phyloP scores from a whole-genome alignment of 371 early-diverging fungal species.

The Globomyces sp. region DNA sequence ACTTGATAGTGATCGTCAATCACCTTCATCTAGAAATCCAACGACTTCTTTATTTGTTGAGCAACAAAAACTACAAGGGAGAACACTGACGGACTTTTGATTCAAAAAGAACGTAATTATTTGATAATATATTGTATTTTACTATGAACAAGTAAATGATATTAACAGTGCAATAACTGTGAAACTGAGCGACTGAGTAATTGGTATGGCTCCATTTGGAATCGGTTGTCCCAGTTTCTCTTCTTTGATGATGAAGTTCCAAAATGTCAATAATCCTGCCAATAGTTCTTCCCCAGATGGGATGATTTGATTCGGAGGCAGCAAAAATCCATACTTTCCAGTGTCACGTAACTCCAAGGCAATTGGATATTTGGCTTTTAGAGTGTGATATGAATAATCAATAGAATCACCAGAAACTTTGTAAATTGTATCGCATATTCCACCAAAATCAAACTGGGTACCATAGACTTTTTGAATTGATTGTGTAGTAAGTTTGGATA shows the following conservation, averaged over 20 bases:
- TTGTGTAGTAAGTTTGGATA: background rate
- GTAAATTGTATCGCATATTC: conserved; percentile 29
- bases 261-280: conserved; percentile 14
- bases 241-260: background rate
- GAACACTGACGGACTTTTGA: no score
- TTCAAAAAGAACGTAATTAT: no score
- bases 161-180: no score
- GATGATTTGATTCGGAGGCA: conserved; percentile 41
- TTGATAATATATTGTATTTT: no score
- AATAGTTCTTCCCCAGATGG: conserved; percentile 38
- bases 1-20: no score
- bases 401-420: background rate
- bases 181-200: no score
- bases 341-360: conserved; percentile 25
- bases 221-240: no score
- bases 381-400: background rate
- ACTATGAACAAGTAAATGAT: no score
- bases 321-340: conserved; percentile 32
- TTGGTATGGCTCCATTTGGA: no score
- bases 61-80: no score
- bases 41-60: no score
- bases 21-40: no score
- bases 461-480: background rate
- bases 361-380: conserved; percentile 3
- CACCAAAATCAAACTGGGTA: background rate